A percentile compares a stretch with the other conserved stretches of the same genome.
These are phyloP conservation scores for Phialophora expanda DNA, from an alignment of 2,329 filamentous ascomycete species.

Conservation along the genomic window DNA sequence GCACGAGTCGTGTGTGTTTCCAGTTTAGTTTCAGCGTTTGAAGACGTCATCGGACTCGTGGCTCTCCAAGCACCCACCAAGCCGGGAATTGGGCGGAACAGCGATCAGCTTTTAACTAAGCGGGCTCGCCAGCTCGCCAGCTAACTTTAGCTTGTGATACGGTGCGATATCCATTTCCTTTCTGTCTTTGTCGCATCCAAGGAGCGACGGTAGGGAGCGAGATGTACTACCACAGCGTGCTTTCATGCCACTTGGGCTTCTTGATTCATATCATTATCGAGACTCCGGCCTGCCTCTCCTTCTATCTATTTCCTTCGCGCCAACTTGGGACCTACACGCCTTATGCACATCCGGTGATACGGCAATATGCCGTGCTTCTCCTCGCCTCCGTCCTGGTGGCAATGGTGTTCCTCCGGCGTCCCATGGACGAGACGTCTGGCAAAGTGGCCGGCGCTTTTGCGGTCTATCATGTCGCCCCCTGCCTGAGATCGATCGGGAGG, in stretches of 20 bases:
- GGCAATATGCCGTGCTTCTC: slow-evolving; percentile 49
- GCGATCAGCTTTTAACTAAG: slow-evolving; percentile 17
- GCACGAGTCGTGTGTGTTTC: not conserved
- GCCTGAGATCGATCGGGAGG: slow-evolving; percentile 40
- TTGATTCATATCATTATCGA: slow-evolving; percentile 46
- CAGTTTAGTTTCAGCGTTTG: slow-evolving; percentile 7
- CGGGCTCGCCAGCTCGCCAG: too few relatives aligned
- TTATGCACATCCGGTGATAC: slow-evolving; percentile 45
- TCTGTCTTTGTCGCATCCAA: not conserved
- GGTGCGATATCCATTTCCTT: not conserved
- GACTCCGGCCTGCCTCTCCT: slow-evolving; percentile 46
- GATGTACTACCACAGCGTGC: not conserved
- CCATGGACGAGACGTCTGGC: slow-evolving; percentile 41
- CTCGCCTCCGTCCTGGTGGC: slow-evolving; percentile 45
- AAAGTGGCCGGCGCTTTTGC: slow-evolving; percentile 45
- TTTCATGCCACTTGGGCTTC: slow-evolving; percentile 35
- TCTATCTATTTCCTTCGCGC: slow-evolving; percentile 44
- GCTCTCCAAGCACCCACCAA: not conserved
- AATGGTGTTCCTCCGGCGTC: slow-evolving; percentile 41
- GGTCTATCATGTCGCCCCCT: slow-evolving; percentile 46
- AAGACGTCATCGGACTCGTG: slow-evolving; percentile 4
- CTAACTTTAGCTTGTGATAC: not conserved
- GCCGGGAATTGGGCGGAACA: slow-evolving; percentile 17
- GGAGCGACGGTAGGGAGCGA: not conserved
- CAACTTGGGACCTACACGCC: slow-evolving; percentile 43